These are phyloP conservation scores for Tricholoma hemisulphureum DNA, from an alignment of 768 basidiomycete genomes.

Conservation along the genomic window DNA sequence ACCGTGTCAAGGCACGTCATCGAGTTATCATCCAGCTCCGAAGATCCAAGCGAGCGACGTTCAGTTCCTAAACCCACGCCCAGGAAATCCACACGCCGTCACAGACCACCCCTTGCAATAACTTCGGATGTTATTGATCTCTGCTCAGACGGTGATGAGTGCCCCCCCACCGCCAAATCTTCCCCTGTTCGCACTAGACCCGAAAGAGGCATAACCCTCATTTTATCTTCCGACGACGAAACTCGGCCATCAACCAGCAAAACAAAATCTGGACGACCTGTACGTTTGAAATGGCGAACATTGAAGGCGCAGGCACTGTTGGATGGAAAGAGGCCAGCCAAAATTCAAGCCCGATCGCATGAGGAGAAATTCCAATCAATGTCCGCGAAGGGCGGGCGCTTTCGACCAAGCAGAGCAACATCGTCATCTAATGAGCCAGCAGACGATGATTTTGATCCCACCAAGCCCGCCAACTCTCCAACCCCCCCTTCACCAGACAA, in stretches of 20 bases:
- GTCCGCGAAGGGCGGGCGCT: not conserved
- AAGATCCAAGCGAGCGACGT: not conserved
- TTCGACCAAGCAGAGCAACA: not conserved
- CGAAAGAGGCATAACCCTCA: not conserved
- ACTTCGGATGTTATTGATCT: constrained; percentile 6
- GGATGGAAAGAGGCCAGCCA: not conserved
- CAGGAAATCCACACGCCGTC: not conserved
- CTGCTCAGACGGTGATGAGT: constrained; percentile 8
- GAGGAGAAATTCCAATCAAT: not conserved
- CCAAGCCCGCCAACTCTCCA: not conserved
- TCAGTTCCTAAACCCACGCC: not conserved
- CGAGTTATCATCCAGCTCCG: constrained; percentile 6
- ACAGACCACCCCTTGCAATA: not conserved
- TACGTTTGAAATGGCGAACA: not conserved
- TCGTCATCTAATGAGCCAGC: not conserved
- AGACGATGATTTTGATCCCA: not conserved
- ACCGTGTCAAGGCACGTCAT: not conserved
- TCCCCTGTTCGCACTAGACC: not conserved
- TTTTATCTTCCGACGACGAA: constrained; percentile 1
- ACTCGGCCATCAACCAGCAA: not conserved
- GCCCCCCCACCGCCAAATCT: not conserved
- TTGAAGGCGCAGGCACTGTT: not conserved
- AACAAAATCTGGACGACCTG: not conserved
- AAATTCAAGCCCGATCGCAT: not conserved
- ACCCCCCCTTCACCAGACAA: not conserved